Percentiles rank a stretch among this genome's conserved stretches.
phyloP scores from a whole-genome alignment of 306 rosid genomes.

The Glycyrrhiza uralensis region DNA sequence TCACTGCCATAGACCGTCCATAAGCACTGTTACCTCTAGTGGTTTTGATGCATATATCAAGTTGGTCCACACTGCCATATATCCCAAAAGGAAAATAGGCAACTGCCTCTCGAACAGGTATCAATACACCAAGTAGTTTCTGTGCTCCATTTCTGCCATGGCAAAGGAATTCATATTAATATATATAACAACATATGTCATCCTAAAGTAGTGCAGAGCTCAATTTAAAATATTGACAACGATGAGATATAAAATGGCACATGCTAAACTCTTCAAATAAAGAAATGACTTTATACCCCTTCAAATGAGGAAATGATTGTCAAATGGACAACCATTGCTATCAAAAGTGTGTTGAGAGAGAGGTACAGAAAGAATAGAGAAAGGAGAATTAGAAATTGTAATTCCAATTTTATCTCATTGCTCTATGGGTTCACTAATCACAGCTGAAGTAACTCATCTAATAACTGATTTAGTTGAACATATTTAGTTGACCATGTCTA shows the following conservation, averaged over 20 bases:
- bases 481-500: no score
- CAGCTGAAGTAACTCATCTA: not conserved
- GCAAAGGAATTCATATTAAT: not conserved
- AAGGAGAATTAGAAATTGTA: not conserved
- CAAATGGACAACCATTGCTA: not conserved
- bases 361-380: not conserved
- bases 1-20: not conserved
- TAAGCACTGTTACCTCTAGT: not conserved
- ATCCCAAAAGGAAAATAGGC: slow-evolving; percentile 95
- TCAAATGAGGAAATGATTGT: not conserved
- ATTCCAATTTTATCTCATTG: not conserved
- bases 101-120: slow-evolving; percentile 95
- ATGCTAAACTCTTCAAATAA: not conserved
- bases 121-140: slow-evolving; percentile 84
- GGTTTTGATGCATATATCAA: not conserved
- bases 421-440: not conserved
- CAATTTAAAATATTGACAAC: not conserved
- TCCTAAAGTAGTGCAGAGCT: not conserved
- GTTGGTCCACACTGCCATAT: slow-evolving; percentile 58
- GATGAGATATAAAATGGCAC: not conserved
- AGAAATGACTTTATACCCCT: no score
- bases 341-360: not conserved
- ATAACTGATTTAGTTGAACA: not conserved
- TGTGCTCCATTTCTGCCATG: slow-evolving; percentile 78
- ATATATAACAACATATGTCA: not conserved